Evolutionary conservation across 2,329 filamentous ascomycete species (phyloP), one percentile per base, ranked within the genome.

Genomic region (Cytospora schulzeri): DNA sequence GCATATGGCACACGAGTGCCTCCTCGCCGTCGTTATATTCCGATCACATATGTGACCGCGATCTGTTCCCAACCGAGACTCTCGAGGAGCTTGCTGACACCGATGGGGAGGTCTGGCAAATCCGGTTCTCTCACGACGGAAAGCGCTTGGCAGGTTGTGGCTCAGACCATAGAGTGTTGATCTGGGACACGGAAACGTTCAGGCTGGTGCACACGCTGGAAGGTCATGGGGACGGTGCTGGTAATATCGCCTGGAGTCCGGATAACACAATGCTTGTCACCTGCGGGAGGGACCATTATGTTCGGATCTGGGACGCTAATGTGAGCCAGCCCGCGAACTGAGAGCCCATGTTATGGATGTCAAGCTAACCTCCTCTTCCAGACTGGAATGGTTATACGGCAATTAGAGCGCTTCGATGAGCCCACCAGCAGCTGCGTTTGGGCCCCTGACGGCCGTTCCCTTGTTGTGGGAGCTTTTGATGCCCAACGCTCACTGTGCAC

Each of bases 401-500:
- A 82, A 11, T 82, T 94, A 19, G 83, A 87, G 59, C 84, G 88
- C 56, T 93, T 95, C 71, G 83, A 85, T n/a, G 90, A 97, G 71
- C 91, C 93, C 0, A 91, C 96, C 45, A 96, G 91, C 54, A 89
- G 91, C 63, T 96, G 93, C 65, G 90, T 91, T n/a, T 99, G 95
- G 94, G 85, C 91, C 7, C 85, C 88, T 0, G 90, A 96, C 72
- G 89, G 90, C 51, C 80, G 87, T 67, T 88, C 86, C 0, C 93
- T 98, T 70, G 85, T 97, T 51, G 88, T 93, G 1, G 92, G 91
- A 4, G 89, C 90, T 11, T 84, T 96, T 35, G 90, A 93, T 70
- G 85, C 84, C 63, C 80, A 80, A 12, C 81, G 83, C 28, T 85
- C 90, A 50, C 77, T 97, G 19, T 88, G 87, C 60, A 87, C 91